Conservation (phyloP, 2,329 filamentous ascomycete genomes). For the Neospermospora avenae region DNA sequence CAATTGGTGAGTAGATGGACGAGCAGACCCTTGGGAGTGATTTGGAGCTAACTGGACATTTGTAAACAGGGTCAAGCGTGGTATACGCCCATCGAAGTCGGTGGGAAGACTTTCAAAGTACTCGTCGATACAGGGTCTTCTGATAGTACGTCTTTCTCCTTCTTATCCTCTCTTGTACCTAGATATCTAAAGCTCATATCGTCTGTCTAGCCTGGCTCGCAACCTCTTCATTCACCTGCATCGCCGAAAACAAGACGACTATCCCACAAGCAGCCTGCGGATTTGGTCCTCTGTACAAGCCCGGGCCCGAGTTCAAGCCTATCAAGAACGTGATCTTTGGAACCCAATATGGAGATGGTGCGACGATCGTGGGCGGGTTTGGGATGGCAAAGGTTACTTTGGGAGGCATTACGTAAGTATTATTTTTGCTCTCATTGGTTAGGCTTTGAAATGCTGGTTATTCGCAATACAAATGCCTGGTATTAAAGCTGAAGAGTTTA, state of each 20-base stretch:
- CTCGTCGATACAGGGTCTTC: conserved; percentile 47
- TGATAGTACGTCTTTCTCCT: conserved; percentile 33
- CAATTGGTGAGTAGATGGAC: background rate
- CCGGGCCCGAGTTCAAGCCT: conserved; percentile 35
- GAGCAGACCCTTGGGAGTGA: no score
- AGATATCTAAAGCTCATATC: no score
- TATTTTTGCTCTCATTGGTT: no score
- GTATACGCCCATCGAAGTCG: background rate
- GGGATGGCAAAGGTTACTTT: conserved; percentile 42
- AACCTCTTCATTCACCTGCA: conserved; percentile 35
- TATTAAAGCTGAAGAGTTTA: background rate
- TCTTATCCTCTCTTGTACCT: no score
- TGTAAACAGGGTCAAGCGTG: background rate
- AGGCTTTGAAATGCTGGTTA: no score
- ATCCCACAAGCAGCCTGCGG: conserved; percentile 11
- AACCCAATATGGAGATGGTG: conserved; percentile 43
- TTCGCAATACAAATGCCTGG: background rate
- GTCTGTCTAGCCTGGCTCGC: conserved; percentile 38
- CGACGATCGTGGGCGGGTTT: conserved; percentile 38
- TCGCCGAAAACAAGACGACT: conserved; percentile 25
- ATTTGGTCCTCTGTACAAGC: conserved; percentile 19
- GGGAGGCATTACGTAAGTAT: conserved; percentile 40
- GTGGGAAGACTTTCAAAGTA: background rate
- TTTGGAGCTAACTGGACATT: no score
- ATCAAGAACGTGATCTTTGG: conserved; percentile 42